Evolutionary conservation across 1,284 basidiomycete species (phyloP), one percentile per base, ranked within the genome.

Genomic region (Ceratobasidium sp.): DNA sequence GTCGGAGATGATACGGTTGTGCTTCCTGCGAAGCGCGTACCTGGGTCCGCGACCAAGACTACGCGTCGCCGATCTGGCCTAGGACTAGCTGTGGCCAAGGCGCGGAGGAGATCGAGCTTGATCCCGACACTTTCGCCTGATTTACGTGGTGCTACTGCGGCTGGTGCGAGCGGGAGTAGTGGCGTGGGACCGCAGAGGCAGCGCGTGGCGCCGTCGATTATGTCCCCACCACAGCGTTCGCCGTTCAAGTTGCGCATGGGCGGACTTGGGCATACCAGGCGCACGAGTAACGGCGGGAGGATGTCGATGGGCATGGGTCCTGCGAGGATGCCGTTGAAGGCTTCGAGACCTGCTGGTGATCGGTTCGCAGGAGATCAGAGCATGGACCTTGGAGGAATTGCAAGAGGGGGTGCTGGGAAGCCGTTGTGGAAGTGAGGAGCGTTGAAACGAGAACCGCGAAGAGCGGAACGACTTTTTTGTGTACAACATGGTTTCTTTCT

Each of bases 11-110:
- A 86, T 86, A 24, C 84, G 87, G 3, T 72, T 24, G 29, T 72
- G 41, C 57, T 72, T 11, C 67, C 73, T 31, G 29, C 73, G 24
- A 75, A 75, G 41, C 88, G 86, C 74, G 83, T 84, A 17, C 80
- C 81, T 17, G 77, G 80, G 44, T 79, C 83, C 22, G 80, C 80
- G 41, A 80, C 77, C 67, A 88, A 84, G 79, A 41, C 48, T 48
- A 85, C 92, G 75, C 85, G 93, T 76, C 87, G 90, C 63, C 94
- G 93, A 33, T 90, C 90, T 78, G 87, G 93, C 73, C 93, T 93
- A 3, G 88, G 90, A 15, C 79, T 90, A 80, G 88, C 92, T 31
- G 86, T 83, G 76, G 93, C 94, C 81, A 92, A 92, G 81, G 83
- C 83, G 19, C 84, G 92, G 77, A 65, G 77, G 33, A 86, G 93